Percentiles rank a stretch among this genome's conserved stretches.
phyloP scores from a whole-genome alignment of 2,329 filamentous ascomycete genomes.

The Alternaria sp. region DNA sequence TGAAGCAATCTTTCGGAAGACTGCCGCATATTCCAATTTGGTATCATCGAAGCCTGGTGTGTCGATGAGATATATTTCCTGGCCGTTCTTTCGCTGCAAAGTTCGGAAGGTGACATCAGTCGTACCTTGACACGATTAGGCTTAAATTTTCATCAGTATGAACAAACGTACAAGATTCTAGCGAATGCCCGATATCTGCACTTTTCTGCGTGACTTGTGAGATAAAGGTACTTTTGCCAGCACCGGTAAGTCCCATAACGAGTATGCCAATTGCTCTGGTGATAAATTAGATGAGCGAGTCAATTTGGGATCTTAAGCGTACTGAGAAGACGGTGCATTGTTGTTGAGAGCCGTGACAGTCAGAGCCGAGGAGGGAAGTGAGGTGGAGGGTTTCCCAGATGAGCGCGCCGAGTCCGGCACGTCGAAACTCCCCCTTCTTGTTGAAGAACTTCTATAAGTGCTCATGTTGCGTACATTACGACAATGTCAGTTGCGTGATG shows the following conservation, averaged over 20 bases:
- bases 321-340: neutral
- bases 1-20: slow-evolving; percentile 53
- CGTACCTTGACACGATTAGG: slow-evolving; percentile 13
- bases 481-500: neutral
- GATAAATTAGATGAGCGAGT: neutral
- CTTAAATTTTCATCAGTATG: neutral
- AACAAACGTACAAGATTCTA: slow-evolving; percentile 25
- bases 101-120: slow-evolving; percentile 7
- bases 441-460: neutral
- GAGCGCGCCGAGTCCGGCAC: neutral
- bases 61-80: slow-evolving; percentile 49
- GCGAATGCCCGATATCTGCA: slow-evolving; percentile 40
- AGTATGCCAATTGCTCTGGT: slow-evolving; percentile 35
- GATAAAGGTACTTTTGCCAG: slow-evolving; percentile 54
- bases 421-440: neutral
- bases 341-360: neutral
- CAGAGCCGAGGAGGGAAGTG: neutral
- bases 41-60: slow-evolving; percentile 61
- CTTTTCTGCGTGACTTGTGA: slow-evolving; percentile 11
- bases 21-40: slow-evolving; percentile 51
- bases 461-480: neutral
- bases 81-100: neutral
- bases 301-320: neutral
- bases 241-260: slow-evolving; percentile 54
- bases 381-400: neutral